Evolutionary conservation across 202 grass and related monocot genomes (phyloP).

Genomic region (Cymbopogon flexuosus): DNA sequence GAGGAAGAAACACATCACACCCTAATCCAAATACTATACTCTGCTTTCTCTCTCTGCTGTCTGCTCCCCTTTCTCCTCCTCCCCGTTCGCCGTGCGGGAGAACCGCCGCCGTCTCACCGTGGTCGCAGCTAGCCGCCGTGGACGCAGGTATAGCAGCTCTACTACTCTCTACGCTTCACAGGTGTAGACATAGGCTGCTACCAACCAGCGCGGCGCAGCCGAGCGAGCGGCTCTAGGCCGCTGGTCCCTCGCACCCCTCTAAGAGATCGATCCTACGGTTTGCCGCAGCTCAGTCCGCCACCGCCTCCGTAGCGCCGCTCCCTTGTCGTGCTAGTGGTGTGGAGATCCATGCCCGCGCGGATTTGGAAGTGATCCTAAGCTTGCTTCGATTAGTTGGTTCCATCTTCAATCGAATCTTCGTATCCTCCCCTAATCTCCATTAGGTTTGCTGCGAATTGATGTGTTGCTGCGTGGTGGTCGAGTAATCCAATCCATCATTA

Average conservation of each 20-base stretch:
- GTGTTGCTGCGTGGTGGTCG: neutral
- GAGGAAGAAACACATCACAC: slow-evolving; percentile 32
- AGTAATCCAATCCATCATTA: neutral
- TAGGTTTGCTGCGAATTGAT: neutral
- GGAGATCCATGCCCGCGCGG: neutral
- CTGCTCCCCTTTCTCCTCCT: slow-evolving; percentile 21
- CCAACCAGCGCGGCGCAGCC: neutral
- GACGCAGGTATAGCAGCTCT: slow-evolving; percentile 25
- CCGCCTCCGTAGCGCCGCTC: neutral
- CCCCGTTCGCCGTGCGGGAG: neutral
- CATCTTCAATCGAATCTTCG: neutral
- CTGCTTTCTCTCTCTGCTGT: neutral
- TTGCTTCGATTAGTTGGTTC: neutral
- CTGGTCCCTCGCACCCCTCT: neutral
- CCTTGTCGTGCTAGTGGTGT: neutral
- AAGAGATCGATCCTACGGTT: slow-evolving; percentile 16
- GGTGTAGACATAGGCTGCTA: neutral
- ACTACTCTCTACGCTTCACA: neutral
- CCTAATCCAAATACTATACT: slow-evolving; percentile 27
- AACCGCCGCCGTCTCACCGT: slow-evolving; percentile 3
- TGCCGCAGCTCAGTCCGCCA: neutral
- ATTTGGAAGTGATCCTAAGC: neutral
- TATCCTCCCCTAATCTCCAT: neutral
- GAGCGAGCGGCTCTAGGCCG: neutral
- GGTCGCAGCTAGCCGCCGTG: neutral